These are phyloP conservation scores for Ganoderma leucocontextum DNA, from an alignment of 1,284 basidiomycete genomes.

Conservation along the genomic window DNA sequence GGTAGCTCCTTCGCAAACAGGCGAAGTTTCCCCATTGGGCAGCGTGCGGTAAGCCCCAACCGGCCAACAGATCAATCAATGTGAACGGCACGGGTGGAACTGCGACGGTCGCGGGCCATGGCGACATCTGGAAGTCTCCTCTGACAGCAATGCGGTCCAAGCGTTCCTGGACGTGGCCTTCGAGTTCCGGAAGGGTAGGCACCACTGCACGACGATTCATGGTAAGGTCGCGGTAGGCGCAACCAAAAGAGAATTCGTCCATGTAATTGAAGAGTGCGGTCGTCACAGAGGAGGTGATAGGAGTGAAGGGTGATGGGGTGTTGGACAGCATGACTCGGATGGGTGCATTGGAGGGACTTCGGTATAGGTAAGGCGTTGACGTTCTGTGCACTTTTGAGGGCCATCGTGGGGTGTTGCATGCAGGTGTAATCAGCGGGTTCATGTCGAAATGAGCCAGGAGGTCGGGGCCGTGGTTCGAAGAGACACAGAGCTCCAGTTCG, in stretches of 20 bases:
- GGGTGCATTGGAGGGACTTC: not conserved
- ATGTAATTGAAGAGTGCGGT: not conserved
- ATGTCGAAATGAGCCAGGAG: not conserved
- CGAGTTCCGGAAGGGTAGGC: not conserved
- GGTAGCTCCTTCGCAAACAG: not conserved
- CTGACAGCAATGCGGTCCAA: not conserved
- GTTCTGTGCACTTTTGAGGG: not conserved
- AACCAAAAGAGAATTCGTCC: not conserved
- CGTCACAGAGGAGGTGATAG: not conserved
- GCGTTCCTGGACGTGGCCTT: not conserved
- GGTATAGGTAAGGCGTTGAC: not conserved
- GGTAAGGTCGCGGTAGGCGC: not conserved
- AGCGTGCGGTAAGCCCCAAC: not conserved
- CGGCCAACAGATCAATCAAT: not conserved
- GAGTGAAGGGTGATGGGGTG: not conserved
- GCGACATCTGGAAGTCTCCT: not conserved
- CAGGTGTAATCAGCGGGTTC: not conserved
- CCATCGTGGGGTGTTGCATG: not conserved
- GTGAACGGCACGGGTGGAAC: not conserved
- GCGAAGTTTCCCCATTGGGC: not conserved
- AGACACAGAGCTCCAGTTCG: not conserved
- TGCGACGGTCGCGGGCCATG: not conserved
- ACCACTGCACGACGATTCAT: not conserved
- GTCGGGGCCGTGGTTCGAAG: not conserved
- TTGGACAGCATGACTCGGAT: not conserved